Conservation (phyloP, 495 filamentous ascomycete genomes). For the Lentithecium fluviatile region DNA sequence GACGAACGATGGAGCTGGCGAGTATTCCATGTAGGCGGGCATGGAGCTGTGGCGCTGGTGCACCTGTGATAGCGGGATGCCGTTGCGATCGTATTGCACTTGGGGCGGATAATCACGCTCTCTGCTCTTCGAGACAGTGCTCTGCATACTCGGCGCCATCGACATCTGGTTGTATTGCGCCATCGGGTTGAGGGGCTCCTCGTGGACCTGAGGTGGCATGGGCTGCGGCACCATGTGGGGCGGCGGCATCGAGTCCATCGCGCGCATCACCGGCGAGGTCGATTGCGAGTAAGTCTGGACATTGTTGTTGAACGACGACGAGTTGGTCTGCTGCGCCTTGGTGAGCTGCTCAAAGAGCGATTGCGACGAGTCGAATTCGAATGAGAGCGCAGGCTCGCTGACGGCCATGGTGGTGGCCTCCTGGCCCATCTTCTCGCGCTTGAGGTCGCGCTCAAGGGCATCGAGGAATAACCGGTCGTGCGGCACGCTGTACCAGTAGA, state of each 20-base stretch:
- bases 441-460: constrained; percentile 93
- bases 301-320: constrained; percentile 86
- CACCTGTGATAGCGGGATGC: constrained; percentile 73
- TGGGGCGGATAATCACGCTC: constrained; percentile 62
- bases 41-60: constrained; percentile 94
- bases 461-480: constrained; percentile 97
- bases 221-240: constrained; percentile 69
- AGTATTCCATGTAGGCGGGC: constrained; percentile 97
- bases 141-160: constrained; percentile 49
- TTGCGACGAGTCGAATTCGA: constrained; percentile 98
- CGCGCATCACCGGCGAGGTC: constrained; percentile 80
- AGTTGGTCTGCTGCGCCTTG: constrained; percentile 97
- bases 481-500: constrained; percentile 99
- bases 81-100: constrained; percentile 87
- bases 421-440: constrained; percentile 98
- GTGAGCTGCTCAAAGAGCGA: constrained; percentile 99
- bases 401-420: constrained; percentile 95
- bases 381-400: constrained; percentile 93
- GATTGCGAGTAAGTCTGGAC: constrained; percentile 65
- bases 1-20: constrained; percentile 93
- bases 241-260: constrained; percentile 84
- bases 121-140: constrained; percentile 69
- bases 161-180: constrained; percentile 52
- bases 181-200: constrained; percentile 71
- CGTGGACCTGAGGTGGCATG: constrained; percentile 70